These are phyloP conservation scores for Luzula sylvatica DNA, from an alignment of 176 grass and related monocot species.

Conservation along the genomic window DNA sequence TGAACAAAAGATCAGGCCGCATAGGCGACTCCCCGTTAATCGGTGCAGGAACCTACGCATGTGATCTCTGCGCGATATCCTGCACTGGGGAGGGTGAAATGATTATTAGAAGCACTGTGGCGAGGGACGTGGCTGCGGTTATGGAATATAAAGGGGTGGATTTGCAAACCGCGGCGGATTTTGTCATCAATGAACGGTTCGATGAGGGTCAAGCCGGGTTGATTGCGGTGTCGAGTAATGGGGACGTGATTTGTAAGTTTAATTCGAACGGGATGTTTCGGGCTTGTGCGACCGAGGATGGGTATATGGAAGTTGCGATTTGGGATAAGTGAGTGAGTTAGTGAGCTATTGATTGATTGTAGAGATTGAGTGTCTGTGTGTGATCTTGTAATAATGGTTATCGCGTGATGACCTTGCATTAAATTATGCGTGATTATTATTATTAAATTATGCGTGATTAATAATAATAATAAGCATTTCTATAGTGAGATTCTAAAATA, in stretches of 20 bases:
- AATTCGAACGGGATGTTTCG: constrained; percentile 90
- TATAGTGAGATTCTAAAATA: background rate
- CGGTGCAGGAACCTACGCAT: constrained; percentile 77
- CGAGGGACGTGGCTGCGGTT: constrained; percentile 67
- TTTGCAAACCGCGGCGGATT: constrained; percentile 69
- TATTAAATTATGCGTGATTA: too few relatives aligned
- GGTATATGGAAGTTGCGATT: constrained; percentile 80
- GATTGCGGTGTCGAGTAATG: constrained; percentile 55
- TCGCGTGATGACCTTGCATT: background rate
- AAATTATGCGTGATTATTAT: too few relatives aligned
- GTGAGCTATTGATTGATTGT: too few relatives aligned
- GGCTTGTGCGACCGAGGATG: constrained; percentile 65
- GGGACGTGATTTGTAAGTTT: constrained; percentile 57
- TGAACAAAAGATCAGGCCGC: constrained; percentile 90
- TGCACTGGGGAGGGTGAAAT: constrained; percentile 92
- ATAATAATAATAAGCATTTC: background rate
- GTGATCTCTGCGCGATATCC: constrained; percentile 48
- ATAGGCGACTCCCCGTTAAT: constrained; percentile 91
- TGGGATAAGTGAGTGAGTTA: constrained; percentile 47
- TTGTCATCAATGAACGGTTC: constrained; percentile 51
- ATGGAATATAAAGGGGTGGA: constrained; percentile 79
- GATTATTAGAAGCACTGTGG: constrained; percentile 84
- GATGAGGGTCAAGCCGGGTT: constrained; percentile 62
- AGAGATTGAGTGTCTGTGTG: background rate
- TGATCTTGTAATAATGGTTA: background rate